Evolutionary conservation across 257 asterid genomes (phyloP), one percentile per base, ranked within the genome.

Genomic region (Cordia subcordata): DNA sequence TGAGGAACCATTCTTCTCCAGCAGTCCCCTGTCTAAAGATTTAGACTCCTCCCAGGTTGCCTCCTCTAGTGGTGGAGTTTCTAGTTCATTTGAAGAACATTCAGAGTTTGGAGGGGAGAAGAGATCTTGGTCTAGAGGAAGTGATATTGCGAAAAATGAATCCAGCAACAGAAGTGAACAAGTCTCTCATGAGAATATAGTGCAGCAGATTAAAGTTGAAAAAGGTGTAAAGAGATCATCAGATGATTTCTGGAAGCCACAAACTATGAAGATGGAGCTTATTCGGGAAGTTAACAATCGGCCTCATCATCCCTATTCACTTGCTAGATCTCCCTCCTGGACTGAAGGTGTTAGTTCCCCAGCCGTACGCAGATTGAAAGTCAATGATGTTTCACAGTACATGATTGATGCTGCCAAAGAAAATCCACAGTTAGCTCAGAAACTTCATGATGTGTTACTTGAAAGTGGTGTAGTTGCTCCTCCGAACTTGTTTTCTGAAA

Each of bases 401-500:
- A 88, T 90, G 96, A 90, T 87, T 42, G 90, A 85, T 56, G 98
- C 96, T 18, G 95, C 96, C 63, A 83, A 90, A 78, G 98, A 88
- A 76, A 90, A 90, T 58, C 98, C 98, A 4, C 87, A 79, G 57
- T 76, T 90, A 67, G 98, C 90, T 63, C 98, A 90, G 76, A 90
- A 90, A 75, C 95, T 90, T 66, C 98, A 90, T 53, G 87, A 84
- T 47, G 98, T 83, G 66, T 85, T 90, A 16, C 82, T 81, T 20
- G 98, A 90, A 77, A 90, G 98, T 68, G 98, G 98, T 18, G 96
- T 90, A 20, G 90, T 87, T 49, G 96, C 98, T 45, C 98, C 98
- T 55, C 94, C 95, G 20, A 67, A 87, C 78, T 70, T 90, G 80
- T 90, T 90, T 77, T 62, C 85, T 27, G 96, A 87, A 75, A 75